A percentile compares a stretch with the other conserved stretches of the same genome.
These are phyloP conservation scores for Saccharomycopsis babjevae DNA, from an alignment of 805 yeast species.

Conservation along the genomic window DNA sequence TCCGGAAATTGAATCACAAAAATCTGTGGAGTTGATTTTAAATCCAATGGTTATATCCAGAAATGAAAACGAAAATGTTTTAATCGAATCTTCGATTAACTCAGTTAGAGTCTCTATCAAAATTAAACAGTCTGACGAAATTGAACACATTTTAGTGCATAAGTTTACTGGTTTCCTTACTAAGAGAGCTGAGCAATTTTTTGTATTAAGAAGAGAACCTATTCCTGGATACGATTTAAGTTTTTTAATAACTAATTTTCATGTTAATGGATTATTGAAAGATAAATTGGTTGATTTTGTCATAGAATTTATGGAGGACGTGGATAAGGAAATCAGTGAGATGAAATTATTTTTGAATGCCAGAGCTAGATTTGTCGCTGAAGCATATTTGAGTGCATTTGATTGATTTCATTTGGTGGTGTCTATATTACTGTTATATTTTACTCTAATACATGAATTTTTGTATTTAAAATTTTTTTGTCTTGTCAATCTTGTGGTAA, in stretches of 20 bases:
- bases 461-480: neutral
- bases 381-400: slow-evolving; percentile 84
- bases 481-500: too few relatives aligned
- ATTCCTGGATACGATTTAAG: slow-evolving; percentile 88
- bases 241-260: slow-evolving; percentile 85
- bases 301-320: slow-evolving; percentile 98
- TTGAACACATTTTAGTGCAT: slow-evolving; percentile 88
- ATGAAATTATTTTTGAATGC: slow-evolving; percentile 96
- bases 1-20: slow-evolving; percentile 86
- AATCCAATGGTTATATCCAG: slow-evolving; percentile 87
- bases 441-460: neutral
- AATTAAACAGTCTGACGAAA: slow-evolving; percentile 96
- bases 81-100: slow-evolving; percentile 90
- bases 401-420: slow-evolving; percentile 35
- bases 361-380: slow-evolving; percentile 95
- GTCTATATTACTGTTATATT: too few relatives aligned
- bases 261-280: slow-evolving; percentile 91
- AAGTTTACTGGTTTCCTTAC: slow-evolving; percentile 90
- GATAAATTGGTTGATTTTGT: slow-evolving; percentile 93
- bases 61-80: slow-evolving; percentile 84
- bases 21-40: slow-evolving; percentile 73
- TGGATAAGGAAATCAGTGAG: slow-evolving; percentile 96
- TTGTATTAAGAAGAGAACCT: slow-evolving; percentile 84
- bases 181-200: slow-evolving; percentile 90
- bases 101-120: slow-evolving; percentile 84